These are phyloP conservation scores for Blastobotrys peoriensis DNA, from an alignment of 805 yeast species.

Conservation along the genomic window DNA sequence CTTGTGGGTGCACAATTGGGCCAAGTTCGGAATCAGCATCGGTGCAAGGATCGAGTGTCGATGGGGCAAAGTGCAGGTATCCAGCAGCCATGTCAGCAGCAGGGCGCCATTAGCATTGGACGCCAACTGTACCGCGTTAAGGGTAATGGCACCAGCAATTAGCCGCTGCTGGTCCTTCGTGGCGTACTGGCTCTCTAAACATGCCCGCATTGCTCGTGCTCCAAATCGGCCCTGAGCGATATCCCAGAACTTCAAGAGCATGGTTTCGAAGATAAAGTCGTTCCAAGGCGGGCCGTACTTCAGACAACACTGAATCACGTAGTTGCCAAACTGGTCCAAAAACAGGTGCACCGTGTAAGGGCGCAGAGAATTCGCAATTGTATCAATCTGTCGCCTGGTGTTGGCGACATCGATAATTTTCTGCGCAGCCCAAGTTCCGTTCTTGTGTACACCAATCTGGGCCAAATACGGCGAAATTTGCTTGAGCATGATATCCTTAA, in stretches of 20 bases:
- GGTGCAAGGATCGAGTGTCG: conserved; percentile 62
- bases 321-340: conserved; percentile 95
- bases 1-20: conserved; percentile 67
- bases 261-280: conserved; percentile 80
- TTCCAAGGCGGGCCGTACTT: conserved; percentile 86
- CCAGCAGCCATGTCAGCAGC: conserved; percentile 89
- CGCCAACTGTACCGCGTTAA: conserved; percentile 72
- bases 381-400: conserved; percentile 53
- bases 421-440: conserved; percentile 99
- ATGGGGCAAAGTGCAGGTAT: conserved; percentile 64
- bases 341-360: conserved; percentile 82
- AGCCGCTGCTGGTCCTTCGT: conserved; percentile 62
- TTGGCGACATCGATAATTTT: conserved; percentile 76
- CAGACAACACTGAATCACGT: conserved; percentile 89
- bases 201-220: conserved; percentile 89
- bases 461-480: conserved; percentile 74
- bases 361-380: conserved; percentile 63
- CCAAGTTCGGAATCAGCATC: conserved; percentile 55
- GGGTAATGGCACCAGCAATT: conserved; percentile 70
- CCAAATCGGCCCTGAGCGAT: conserved; percentile 90
- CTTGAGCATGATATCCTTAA: conserved; percentile 76
- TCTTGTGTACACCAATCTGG: conserved; percentile 91
- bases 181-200: conserved; percentile 72
- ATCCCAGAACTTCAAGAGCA: conserved; percentile 68
- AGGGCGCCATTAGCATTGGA: conserved; percentile 83